Percentiles rank a stretch among this genome's conserved stretches.
These are phyloP conservation scores for Phanerochaete sordida DNA, from an alignment of 768 basidiomycete genomes.

Conservation along the genomic window DNA sequence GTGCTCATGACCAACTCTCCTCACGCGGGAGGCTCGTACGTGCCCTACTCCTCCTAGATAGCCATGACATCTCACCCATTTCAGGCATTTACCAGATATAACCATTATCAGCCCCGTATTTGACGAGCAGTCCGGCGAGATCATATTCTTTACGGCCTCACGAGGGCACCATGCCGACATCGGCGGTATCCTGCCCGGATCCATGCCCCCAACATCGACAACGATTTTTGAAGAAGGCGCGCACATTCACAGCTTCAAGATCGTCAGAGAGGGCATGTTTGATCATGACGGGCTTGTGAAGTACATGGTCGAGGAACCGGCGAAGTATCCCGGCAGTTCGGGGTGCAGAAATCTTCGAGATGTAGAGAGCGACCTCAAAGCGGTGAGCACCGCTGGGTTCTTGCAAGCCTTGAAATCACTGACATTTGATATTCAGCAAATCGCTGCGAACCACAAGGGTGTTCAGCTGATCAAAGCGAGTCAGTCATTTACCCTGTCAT, in stretches of 20 bases:
- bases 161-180: conserved; percentile 95
- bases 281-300: conserved; percentile 69
- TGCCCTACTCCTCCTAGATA: conserved; percentile 17
- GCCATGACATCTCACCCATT: conserved; percentile 4
- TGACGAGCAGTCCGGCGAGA: conserved; percentile 53
- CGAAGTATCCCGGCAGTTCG: conserved; percentile 78
- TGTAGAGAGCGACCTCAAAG: conserved; percentile 90
- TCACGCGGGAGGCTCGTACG: conserved; percentile 83
- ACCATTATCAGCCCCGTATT: conserved; percentile 95
- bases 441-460: conserved; percentile 92
- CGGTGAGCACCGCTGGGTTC: conserved; percentile 40
- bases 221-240: conserved; percentile 95
- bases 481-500: conserved; percentile 30
- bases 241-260: conserved; percentile 86
- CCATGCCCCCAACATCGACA: conserved; percentile 92
- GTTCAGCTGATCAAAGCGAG: conserved; percentile 79
- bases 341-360: conserved; percentile 85
- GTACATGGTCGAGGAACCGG: conserved; percentile 80
- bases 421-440: conserved; percentile 56
- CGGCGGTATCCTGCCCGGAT: conserved; percentile 88
- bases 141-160: conserved; percentile 92
- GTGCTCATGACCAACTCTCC: conserved; percentile 93
- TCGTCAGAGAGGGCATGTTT: conserved; percentile 80
- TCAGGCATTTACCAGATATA: conserved; percentile 77
- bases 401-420: background rate